These are phyloP conservation scores for Nephelium lappaceum DNA, from an alignment of 345 rosid species.

Conservation along the genomic window DNA sequence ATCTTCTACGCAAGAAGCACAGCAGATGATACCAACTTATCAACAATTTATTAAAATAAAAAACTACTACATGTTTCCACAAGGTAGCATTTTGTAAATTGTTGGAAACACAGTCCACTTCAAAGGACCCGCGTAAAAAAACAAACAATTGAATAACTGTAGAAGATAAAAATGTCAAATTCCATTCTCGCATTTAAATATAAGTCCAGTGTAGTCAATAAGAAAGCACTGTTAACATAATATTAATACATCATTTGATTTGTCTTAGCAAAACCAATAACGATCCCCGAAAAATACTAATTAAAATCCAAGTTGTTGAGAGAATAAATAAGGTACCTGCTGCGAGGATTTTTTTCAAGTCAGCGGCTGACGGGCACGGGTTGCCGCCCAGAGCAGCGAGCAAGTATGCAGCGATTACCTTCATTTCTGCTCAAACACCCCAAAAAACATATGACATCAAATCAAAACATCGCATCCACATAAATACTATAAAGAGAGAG, in stretches of 20 bases:
- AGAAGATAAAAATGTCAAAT: neutral
- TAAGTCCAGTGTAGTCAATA: neutral
- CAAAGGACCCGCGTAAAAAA: neutral
- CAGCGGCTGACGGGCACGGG: conserved; percentile 48
- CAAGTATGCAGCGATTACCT: conserved; percentile 75
- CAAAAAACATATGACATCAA: neutral
- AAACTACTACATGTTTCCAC: neutral
- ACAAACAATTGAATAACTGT: neutral
- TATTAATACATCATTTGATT: neutral
- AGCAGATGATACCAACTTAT: neutral
- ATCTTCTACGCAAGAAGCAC: neutral
- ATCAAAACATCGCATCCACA: neutral
- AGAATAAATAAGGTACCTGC: conserved; percentile 42
- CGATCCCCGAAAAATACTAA: neutral
- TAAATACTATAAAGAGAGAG: neutral
- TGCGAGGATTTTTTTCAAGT: conserved; percentile 64
- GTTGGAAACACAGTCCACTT: neutral
- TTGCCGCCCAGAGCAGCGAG: conserved; percentile 80
- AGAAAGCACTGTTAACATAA: neutral
- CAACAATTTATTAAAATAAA: neutral
- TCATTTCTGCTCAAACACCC: conserved; percentile 45
- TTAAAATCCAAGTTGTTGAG: neutral
- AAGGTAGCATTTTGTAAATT: neutral
- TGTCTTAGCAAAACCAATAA: neutral
- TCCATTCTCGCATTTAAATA: neutral